Evolutionary conservation across 495 filamentous ascomycete species (phyloP).

Genomic region (Rusavskia elegans): DNA sequence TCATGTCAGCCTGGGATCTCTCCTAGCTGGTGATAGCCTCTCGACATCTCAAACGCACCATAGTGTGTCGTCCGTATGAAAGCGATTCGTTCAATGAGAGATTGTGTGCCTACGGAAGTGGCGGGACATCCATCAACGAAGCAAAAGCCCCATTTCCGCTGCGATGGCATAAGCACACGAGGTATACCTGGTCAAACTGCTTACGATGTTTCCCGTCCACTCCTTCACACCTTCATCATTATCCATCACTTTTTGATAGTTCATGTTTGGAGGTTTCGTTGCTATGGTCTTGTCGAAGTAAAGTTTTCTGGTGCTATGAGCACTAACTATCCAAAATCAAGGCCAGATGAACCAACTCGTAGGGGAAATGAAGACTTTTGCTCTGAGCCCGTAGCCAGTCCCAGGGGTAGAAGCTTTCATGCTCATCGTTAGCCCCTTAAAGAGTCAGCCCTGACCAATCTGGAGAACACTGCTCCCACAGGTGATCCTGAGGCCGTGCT

Average conservation of each 20-base stretch:
- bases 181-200: neutral
- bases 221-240: conserved; percentile 32
- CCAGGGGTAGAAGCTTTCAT: conserved; percentile 38
- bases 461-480: conserved; percentile 17
- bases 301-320: conserved; percentile 6
- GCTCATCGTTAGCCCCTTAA: conserved; percentile 38
- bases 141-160: conserved; percentile 48
- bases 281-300: conserved; percentile 24
- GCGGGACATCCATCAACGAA: conserved; percentile 53
- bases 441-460: neutral
- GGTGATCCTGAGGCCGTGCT: conserved; percentile 15
- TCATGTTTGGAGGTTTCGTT: conserved; percentile 31
- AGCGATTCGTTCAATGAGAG: conserved; percentile 60
- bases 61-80: conserved; percentile 82
- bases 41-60: conserved; percentile 28
- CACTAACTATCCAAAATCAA: neutral
- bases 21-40: neutral
- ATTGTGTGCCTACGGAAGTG: conserved; percentile 49
- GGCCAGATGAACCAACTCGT: conserved; percentile 8
- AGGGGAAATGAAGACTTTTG: conserved; percentile 12
- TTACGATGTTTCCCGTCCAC: conserved; percentile 45
- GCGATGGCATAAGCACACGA: conserved; percentile 7
- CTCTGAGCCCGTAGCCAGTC: conserved; percentile 26
- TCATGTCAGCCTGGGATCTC: neutral
- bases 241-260: conserved; percentile 44